Evolutionary conservation across 2,329 filamentous ascomycete species (phyloP).

Genomic region (Claviceps purpurea): DNA sequence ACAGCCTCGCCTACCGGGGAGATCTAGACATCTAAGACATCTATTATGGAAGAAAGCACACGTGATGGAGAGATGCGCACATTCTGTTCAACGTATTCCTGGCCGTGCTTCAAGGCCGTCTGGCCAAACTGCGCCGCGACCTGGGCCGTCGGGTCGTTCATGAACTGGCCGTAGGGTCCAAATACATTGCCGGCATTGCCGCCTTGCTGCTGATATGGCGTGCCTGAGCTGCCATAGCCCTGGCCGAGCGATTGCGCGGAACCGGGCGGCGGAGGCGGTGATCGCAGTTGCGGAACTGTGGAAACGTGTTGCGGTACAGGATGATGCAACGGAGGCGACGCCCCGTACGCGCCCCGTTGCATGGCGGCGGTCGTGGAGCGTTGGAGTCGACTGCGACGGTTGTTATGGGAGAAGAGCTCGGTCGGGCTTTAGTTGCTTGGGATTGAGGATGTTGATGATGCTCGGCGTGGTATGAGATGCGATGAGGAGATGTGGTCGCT

Average conservation of each 20-base stretch:
- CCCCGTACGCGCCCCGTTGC: conserved; percentile 76
- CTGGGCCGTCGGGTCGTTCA: conserved; percentile 89
- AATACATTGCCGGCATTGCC: conserved; percentile 40
- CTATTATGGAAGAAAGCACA: background rate
- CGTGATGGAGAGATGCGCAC: conserved; percentile 35
- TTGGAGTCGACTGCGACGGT: background rate
- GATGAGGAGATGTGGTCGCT: conserved; percentile 24
- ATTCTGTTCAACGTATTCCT: conserved; percentile 92
- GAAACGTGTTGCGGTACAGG: conserved; percentile 97
- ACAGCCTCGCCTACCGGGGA: background rate
- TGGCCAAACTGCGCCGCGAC: conserved; percentile 91
- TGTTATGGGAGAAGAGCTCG: background rate
- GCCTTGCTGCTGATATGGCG: conserved; percentile 59
- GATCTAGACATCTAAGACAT: too few species aligned
- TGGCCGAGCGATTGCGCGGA: conserved; percentile 54
- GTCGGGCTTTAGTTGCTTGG: background rate
- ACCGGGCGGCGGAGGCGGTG: conserved; percentile 68
- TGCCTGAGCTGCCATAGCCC: conserved; percentile 44
- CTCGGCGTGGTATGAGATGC: conserved; percentile 7
- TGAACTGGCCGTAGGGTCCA: conserved; percentile 77
- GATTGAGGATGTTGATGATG: background rate
- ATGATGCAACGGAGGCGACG: conserved; percentile 89
- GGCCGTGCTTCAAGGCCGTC: conserved; percentile 78
- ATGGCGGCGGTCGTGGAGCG: conserved; percentile 31
- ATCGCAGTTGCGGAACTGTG: conserved; percentile 91